Evolutionary conservation across 257 asterid genomes (phyloP).

Genomic region (Hygrophila difformis): DNA sequence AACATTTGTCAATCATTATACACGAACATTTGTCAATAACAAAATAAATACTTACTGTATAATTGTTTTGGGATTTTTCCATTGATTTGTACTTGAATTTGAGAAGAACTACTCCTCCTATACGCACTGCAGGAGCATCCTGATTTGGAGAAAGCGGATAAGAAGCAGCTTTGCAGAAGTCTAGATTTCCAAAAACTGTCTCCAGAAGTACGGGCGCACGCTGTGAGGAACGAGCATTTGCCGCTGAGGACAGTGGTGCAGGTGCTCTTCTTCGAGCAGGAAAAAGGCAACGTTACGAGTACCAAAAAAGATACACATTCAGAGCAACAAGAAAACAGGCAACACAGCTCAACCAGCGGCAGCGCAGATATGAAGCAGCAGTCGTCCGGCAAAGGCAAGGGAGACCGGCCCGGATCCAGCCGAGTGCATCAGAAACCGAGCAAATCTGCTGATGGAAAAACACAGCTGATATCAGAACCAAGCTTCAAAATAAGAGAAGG

Average conservation of each 20-base stretch:
- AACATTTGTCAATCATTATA: no score
- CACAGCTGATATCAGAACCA: slow-evolving; percentile 17
- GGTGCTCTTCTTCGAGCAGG: slow-evolving; percentile 59
- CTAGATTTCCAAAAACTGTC: slow-evolving; percentile 63
- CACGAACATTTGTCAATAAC: no score
- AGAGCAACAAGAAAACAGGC: slow-evolving; percentile 14
- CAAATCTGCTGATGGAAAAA: no score
- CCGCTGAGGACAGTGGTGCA: slow-evolving; percentile 69
- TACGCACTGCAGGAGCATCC: slow-evolving; percentile 68
- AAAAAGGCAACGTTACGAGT: slow-evolving; percentile 22
- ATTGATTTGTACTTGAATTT: no score
- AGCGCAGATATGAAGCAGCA: slow-evolving; percentile 19
- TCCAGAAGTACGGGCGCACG: slow-evolving; percentile 44
- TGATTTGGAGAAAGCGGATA: slow-evolving; percentile 45
- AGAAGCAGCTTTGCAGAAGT: slow-evolving; percentile 43
- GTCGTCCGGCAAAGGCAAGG: slow-evolving; percentile 16
- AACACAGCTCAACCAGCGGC: slow-evolving; percentile 14
- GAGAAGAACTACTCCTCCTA: no score
- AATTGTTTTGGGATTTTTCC: no score
- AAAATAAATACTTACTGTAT: no score
- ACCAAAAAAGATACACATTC: slow-evolving; percentile 4
- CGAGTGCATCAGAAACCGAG: slow-evolving; percentile 19
- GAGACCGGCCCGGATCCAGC: slow-evolving; percentile 19
- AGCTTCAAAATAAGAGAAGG: slow-evolving; percentile 19
- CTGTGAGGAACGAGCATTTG: slow-evolving; percentile 45